phyloP scores from a whole-genome alignment of 768 basidiomycete species.

The Naganishia antarctica region DNA sequence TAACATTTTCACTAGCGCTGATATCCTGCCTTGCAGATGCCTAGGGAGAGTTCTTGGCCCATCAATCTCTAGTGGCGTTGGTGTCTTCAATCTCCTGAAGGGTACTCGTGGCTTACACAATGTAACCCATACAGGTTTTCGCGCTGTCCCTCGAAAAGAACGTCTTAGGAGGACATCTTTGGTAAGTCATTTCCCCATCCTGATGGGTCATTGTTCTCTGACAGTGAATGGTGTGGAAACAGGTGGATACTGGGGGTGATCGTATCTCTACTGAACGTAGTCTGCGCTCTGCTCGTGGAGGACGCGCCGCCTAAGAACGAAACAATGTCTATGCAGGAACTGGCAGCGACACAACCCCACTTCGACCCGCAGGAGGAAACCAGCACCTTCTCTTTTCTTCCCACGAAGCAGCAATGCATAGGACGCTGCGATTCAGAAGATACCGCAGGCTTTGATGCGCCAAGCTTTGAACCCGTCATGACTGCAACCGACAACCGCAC shows the following conservation, averaged over 20 bases:
- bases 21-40: constrained; percentile 39
- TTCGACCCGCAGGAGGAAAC: not conserved
- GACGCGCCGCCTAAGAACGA: constrained; percentile 12
- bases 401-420: not conserved
- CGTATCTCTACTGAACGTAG: constrained; percentile 41
- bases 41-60: constrained; percentile 46
- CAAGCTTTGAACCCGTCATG: not conserved
- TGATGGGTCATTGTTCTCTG: not conserved
- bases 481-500: not conserved
- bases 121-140: constrained; percentile 32
- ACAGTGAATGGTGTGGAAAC: not conserved
- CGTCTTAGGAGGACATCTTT: constrained; percentile 41
- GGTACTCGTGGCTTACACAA: not conserved
- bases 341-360: not conserved
- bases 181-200: constrained; percentile 23
- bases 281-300: constrained; percentile 36
- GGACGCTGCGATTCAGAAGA: not conserved
- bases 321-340: constrained; percentile 22
- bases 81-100: constrained; percentile 4
- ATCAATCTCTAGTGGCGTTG: constrained; percentile 39
- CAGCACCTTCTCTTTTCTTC: not conserved
- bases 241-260: constrained; percentile 47
- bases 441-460: not conserved
- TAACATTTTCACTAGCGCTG: too few species aligned
- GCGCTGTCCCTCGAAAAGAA: constrained; percentile 45